phyloP scores from a whole-genome alignment of 148 eudicot species.

The Cornus controversa region DNA sequence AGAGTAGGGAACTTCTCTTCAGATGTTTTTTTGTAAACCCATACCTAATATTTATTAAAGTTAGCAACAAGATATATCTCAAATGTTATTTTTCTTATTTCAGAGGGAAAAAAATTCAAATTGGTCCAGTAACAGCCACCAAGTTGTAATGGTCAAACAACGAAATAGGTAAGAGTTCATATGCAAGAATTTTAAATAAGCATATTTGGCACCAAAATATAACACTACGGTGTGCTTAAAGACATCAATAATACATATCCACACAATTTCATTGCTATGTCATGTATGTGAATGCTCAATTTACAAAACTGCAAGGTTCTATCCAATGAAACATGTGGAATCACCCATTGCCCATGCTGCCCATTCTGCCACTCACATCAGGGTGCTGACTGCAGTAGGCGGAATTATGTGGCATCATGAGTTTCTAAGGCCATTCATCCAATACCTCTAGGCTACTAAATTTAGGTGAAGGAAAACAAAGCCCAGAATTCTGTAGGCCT shows the following conservation, averaged over 20 bases:
- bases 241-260: no score
- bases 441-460: background rate
- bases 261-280: no score
- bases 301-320: no score
- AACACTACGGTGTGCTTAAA: no score
- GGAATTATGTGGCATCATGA: background rate
- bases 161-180: background rate
- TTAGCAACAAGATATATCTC: background rate
- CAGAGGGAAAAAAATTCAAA: background rate
- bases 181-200: no score
- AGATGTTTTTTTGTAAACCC: slow-evolving; percentile 97
- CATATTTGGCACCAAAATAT: no score
- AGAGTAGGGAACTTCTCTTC: slow-evolving; percentile 91
- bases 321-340: background rate
- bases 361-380: background rate
- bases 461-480: background rate
- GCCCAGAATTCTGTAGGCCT: background rate
- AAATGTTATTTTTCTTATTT: background rate
- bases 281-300: no score
- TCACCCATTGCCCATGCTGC: background rate
- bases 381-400: background rate
- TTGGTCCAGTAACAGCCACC: background rate
- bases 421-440: background rate
- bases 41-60: slow-evolving; percentile 52
- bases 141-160: background rate